Base-by-base conservation (phyloP, 768 basidiomycete genomes). In the Kwoniella dejecticola region DNA sequence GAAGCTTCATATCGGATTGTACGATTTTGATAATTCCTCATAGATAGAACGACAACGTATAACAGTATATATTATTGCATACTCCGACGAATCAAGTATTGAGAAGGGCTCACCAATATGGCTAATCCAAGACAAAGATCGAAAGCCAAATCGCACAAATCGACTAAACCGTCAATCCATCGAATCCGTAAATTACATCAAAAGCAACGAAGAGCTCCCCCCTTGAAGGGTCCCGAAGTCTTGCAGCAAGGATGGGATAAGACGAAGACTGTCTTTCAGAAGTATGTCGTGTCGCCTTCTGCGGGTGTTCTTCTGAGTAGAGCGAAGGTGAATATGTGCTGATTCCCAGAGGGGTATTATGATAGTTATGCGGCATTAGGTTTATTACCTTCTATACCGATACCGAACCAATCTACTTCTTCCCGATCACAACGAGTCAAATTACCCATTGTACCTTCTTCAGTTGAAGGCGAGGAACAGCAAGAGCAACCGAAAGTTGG, bases 61-160 rank as follows among this genome's bases (percentile, higher is more conserved):
- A n/a, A n/a, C n/a, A n/a, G n/a, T n/a, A n/a, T n/a, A n/a, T n/a
- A n/a, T n/a, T n/a, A n/a, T n/a, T n/a, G n/a, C n/a, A n/a, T n/a
- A n/a, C n/a, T n/a, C n/a, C n/a, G n/a, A n/a, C n/a, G n/a, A n/a
- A n/a, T n/a, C n/a, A n/a, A n/a, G n/a, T n/a, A n/a, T n/a, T n/a
- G n/a, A n/a, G n/a, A 36, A 36, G 15, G 33, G 33, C 15, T 36
- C 15, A 15, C 15, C 7, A 36, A 24, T 21, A 96, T 98, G 94
- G 91, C 87, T 57, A 97, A 96, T 78, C 94, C 94, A 67, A 86
- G 94, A 57, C 95, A 98, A 80, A 85, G 93, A 63, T 85, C 87
- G 70, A 98, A 97, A 81, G 79, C 84, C 21, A 86, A 88, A 42
- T 93, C 92, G 24, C 82, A 85, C n/a, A 83, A 91, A 77, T 86